Evolutionary conservation across 495 filamentous ascomycete species (phyloP), one percentile per base, ranked within the genome.

Genomic region (Thozetella sp.): DNA sequence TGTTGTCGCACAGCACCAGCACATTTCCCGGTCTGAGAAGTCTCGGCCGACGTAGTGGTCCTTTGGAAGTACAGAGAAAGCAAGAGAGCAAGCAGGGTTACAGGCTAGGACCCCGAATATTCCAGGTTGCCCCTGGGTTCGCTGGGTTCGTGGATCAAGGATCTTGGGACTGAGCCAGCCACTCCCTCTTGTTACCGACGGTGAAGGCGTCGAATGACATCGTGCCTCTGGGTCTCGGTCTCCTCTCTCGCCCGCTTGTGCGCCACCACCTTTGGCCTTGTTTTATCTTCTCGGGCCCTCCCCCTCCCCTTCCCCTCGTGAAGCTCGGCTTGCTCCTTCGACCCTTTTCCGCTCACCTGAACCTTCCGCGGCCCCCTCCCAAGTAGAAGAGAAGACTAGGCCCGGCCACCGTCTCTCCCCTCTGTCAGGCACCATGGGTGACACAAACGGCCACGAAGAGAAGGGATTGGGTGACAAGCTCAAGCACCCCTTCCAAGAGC

Each of bases 401-500:
- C n/a, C 37, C 53, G 13, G 2, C 20, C 25, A 22, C 17, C 53
- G 23, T 55, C 53, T 55, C 53, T 37, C 53, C 19, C 40, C 51
- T 65, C 65, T 27, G 58, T 53, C 34, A 37, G 53, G 27, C 54
- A 22, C 27, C 17, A 15, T 15, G 26, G 27, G 26, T 22, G 53
- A 43, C n/a, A 51, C 58, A 48, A 48, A 65, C 62, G 55, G 58
- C 24, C 52, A 61, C 19, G 46, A 64, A 15, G 57, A 60, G 9
- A 46, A 55, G 12, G 54, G 64, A 52, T 50, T 70, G 22, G 55
- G 59, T 20, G 63, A 72, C 11, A 74, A 70, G 55, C 58, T 75
- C 25, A 75, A 70, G 57, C 63, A 72, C 20, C 72, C 76, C 12
- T 73, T 79, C 51, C 75, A 71, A 22, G 65, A 68, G 19, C 50